Evolutionary conservation across 192 early-diverging fungal species (phyloP).

Genomic region (Jimgerdemannia flammicorona): DNA sequence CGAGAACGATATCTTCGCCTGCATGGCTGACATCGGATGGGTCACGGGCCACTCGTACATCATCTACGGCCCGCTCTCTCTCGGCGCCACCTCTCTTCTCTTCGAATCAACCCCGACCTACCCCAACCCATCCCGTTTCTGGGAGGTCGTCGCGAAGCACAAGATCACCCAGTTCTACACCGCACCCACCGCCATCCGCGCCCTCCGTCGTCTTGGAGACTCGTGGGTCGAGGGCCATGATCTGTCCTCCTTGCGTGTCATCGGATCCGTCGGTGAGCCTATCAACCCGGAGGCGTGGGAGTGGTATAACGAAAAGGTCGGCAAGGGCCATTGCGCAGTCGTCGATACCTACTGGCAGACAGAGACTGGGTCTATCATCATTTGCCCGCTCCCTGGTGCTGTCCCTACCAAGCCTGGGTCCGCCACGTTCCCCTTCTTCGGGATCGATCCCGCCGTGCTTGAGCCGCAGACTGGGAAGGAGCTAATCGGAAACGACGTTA

Average conservation of each 20-base stretch:
- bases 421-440: conserved; percentile 97
- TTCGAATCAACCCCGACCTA: conserved; percentile 96
- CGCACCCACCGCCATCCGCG: conserved; percentile 95
- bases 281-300: conserved; percentile 98
- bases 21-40: conserved; percentile 96
- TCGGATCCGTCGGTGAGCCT: conserved; percentile 96
- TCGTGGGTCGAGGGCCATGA: conserved; percentile 73
- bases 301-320: conserved; percentile 95
- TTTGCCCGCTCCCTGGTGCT: conserved; percentile 89
- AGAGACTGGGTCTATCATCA: conserved; percentile 91
- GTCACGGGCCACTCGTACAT: conserved; percentile 89
- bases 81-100: conserved; percentile 88
- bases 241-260: conserved; percentile 79
- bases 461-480: conserved; percentile 84
- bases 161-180: conserved; percentile 98
- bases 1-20: conserved; percentile 82
- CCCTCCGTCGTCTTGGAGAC: conserved; percentile 86
- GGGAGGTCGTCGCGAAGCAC: conserved; percentile 83
- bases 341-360: conserved; percentile 97
- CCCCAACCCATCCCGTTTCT: conserved; percentile 79
- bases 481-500: conserved; percentile 80
- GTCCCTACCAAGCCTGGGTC: conserved; percentile 90
- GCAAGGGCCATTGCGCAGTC: conserved; percentile 81
- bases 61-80: conserved; percentile 85
- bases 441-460: conserved; percentile 82